Conservation (phyloP, 176 grass and related monocot species). For the Triticum dicoccoides region DNA sequence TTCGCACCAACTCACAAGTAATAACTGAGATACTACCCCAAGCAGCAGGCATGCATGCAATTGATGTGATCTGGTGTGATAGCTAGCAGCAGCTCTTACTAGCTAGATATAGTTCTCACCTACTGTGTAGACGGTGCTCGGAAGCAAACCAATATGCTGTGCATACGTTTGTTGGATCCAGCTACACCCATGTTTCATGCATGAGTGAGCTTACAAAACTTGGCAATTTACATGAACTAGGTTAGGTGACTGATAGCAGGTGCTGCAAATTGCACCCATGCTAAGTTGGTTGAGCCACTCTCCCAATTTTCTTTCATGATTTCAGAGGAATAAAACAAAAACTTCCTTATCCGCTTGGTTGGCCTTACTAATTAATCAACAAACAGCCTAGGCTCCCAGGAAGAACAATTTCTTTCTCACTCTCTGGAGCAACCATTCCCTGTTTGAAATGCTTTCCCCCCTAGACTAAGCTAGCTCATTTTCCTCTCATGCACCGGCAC, state of each 20-base stretch:
- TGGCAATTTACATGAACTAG: background rate
- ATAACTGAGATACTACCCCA: background rate
- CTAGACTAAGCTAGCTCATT: background rate
- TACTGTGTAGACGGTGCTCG: background rate
- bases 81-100: background rate
- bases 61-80: constrained; percentile 20
- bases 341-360: too few species aligned
- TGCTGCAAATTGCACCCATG: background rate
- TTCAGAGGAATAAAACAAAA: too few species aligned
- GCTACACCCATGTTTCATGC: background rate
- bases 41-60: background rate
- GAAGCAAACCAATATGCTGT: background rate
- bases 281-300: too few species aligned
- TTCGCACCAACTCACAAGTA: background rate
- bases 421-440: background rate
- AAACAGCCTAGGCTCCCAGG: background rate
- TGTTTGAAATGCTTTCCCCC: background rate
- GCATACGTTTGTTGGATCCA: too few species aligned
- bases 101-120: too few species aligned
- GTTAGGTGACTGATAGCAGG: background rate
- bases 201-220: background rate
- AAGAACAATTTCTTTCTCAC: background rate
- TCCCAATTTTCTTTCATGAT: too few species aligned
- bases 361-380: background rate
- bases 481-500: background rate